Base-by-base conservation (phyloP, 192 early-diverging fungal genomes). In the Backusella luteola region DNA sequence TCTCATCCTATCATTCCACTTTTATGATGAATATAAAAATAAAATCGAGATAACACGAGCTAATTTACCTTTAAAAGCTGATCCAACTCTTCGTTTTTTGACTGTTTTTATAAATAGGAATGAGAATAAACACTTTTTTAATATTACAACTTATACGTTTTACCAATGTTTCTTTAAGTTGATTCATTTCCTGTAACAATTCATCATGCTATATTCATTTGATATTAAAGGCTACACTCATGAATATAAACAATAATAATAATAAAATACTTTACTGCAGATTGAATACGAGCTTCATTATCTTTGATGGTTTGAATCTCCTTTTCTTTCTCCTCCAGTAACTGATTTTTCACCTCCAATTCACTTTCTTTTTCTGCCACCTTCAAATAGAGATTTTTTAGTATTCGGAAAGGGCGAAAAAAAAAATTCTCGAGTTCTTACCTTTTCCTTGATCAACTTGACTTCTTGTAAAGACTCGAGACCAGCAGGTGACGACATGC, bases 391-490 rank as follows among this genome's bases (percentile, higher is more conserved):
- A 44, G 11, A 44, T 14, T 44, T 5, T 44, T 44, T 44, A 44
- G 42, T 44, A 32, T 32, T 32, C 32, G 32, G 32, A 3, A 32
- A 32, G 2, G 32, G 32, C 6, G 5, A 3, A 12, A 17, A 1
- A 0, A 29, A 14, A 29, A 32, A 11, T 42, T 23, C 39, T 12
- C 1, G 23, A 1, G 36, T 69, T 34, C 3, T 19, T 49, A 71
- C 70, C 2, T 71, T 36, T 32, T 71, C 44, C 41, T 49, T 71
- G n/a, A 71, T 71, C 15, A 29, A 32, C 6, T 71, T 11, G 29
- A 71, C 70, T n/a, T 71, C 70, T 49, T 23, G 6, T 1, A 71
- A 49, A 19, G 70, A 71, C n/a, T 71, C 70, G 14, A 71, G 29
- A 17, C 44, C 70, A 19, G 70, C 21, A 34, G 70, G 70, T 2